These are phyloP conservation scores for Colletotrichum magnum DNA, from an alignment of 2,329 filamentous ascomycete genomes.

Conservation along the genomic window DNA sequence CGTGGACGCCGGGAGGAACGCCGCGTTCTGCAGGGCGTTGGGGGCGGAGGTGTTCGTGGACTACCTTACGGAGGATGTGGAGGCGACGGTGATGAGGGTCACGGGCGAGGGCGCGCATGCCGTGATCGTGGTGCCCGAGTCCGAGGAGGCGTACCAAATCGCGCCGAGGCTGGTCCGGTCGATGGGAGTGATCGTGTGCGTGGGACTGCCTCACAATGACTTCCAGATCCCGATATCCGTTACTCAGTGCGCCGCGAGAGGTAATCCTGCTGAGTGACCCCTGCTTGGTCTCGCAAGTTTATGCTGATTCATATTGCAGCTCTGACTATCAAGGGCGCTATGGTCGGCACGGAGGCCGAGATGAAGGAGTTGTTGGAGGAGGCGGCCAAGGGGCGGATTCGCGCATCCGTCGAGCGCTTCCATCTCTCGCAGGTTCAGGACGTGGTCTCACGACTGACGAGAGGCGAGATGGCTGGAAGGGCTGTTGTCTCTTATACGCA, in stretches of 20 bases:
- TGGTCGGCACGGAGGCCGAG: slow-evolving; percentile 7
- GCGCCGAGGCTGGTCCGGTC: slow-evolving; percentile 46
- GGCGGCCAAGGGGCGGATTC: neutral
- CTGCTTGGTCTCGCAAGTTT: no score
- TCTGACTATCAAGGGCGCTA: slow-evolving; percentile 35
- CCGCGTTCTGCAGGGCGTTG: slow-evolving; percentile 42
- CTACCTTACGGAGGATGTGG: slow-evolving; percentile 43
- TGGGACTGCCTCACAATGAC: slow-evolving; percentile 47
- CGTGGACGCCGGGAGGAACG: slow-evolving; percentile 47
- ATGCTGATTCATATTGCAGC: neutral
- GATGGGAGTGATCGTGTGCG: slow-evolving; percentile 45
- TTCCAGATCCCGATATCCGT: slow-evolving; percentile 46
- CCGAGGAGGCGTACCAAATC: slow-evolving; percentile 44
- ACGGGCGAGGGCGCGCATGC: slow-evolving; percentile 48
- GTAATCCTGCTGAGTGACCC: neutral
- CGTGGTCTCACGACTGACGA: neutral
- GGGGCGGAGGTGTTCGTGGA: slow-evolving; percentile 49
- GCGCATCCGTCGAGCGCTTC: neutral
- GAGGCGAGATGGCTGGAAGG: neutral
- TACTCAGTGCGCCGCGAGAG: slow-evolving; percentile 16
- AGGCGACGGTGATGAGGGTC: slow-evolving; percentile 43
- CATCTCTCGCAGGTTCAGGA: neutral
- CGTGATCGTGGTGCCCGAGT: slow-evolving; percentile 46
- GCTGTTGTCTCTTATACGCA: neutral
- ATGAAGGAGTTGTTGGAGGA: slow-evolving; percentile 12